Evolutionary conservation across 768 basidiomycete species (phyloP).

Genomic region (Russula foetens): DNA sequence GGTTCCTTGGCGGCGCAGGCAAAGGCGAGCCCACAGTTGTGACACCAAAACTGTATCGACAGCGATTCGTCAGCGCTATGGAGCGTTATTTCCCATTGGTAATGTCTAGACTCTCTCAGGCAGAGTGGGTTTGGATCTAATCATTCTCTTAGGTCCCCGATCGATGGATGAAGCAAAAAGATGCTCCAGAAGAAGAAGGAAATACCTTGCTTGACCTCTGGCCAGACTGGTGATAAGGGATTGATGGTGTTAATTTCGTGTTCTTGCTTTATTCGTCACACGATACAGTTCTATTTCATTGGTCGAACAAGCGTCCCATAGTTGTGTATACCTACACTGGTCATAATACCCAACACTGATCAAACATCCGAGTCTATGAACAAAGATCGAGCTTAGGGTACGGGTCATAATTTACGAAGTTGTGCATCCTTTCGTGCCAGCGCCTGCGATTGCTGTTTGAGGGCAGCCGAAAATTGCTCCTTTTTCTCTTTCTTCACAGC

Average conservation of each 20-base stretch:
- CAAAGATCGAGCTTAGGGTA: background rate
- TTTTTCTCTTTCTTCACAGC: constrained; percentile 59
- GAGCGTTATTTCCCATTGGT: constrained; percentile 86
- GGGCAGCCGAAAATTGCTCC: constrained; percentile 55
- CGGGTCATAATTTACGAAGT: constrained; percentile 25
- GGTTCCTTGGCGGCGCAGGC: constrained; percentile 75
- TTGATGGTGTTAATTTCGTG: background rate
- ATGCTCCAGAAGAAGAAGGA: constrained; percentile 68
- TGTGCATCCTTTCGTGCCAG: constrained; percentile 37
- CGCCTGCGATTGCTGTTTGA: constrained; percentile 47
- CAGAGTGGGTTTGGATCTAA: constrained; percentile 1
- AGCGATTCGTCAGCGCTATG: constrained; percentile 81
- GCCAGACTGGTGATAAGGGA: constrained; percentile 31
- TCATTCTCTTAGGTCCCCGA: constrained; percentile 59
- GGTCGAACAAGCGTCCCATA: background rate
- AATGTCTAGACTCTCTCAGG: constrained; percentile 16
- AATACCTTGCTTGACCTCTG: constrained; percentile 32
- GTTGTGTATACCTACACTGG: constrained; percentile 12
- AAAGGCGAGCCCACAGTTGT: constrained; percentile 95
- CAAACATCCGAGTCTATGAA: background rate
- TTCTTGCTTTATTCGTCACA: background rate
- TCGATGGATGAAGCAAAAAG: constrained; percentile 84
- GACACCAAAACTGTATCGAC: constrained; percentile 90
- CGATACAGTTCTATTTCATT: background rate
- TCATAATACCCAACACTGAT: constrained; percentile 2